These are phyloP conservation scores for Syzygium syzygioides DNA, from an alignment of 441 rosid genomes.

Conservation along the genomic window DNA sequence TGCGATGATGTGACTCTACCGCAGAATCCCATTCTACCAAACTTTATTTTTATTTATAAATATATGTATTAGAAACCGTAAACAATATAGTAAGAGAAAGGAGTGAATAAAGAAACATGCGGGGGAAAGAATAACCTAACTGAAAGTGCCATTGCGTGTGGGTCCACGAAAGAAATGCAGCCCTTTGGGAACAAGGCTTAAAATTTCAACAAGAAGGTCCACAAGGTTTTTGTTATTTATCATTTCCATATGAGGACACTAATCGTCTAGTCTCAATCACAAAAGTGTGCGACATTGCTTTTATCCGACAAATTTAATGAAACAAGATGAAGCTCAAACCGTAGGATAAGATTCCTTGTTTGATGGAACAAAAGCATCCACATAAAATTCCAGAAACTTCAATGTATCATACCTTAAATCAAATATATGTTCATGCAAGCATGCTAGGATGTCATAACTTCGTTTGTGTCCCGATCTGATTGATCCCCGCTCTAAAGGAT, in stretches of 20 bases:
- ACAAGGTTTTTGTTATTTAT: background rate
- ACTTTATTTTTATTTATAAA: background rate
- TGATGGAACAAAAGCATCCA: background rate
- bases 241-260: background rate
- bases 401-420: background rate
- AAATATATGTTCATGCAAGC: background rate
- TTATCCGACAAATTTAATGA: background rate
- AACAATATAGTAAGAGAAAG: background rate
- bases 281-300: background rate
- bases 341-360: background rate
- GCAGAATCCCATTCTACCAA: background rate
- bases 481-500: background rate
- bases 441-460: fast-evolving
- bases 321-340: background rate
- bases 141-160: background rate
- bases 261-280: background rate
- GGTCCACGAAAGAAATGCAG: background rate
- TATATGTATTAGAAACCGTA: background rate
- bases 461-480: background rate
- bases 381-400: background rate
- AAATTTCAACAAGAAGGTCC: background rate
- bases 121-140: background rate
- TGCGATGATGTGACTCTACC: background rate
- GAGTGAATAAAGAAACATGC: background rate
- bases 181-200: background rate